Conservation (phyloP, 2,329 filamentous ascomycete species). For the Dactylella cylindrospora region DNA sequence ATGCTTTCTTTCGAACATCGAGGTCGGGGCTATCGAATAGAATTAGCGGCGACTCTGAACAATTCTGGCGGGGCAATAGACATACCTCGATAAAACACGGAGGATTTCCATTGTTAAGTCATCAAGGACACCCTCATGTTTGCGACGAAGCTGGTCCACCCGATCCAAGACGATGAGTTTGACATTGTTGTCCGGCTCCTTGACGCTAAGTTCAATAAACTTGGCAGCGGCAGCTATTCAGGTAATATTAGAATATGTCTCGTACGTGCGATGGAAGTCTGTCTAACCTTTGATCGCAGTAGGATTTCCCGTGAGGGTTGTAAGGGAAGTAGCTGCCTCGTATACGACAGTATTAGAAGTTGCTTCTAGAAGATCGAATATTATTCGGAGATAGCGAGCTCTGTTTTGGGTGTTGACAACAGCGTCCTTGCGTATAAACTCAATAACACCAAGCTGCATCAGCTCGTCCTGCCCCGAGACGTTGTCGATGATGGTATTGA, state of each 20-base stretch:
- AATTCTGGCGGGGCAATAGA: background rate
- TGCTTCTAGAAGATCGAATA: constrained; percentile 94
- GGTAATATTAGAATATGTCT: background rate
- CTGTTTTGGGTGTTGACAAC: constrained; percentile 92
- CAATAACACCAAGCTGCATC: constrained; percentile 86
- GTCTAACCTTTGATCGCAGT: constrained; percentile 79
- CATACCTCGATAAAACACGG: constrained; percentile 71
- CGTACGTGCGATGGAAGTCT: background rate
- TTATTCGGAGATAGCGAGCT: constrained; percentile 86
- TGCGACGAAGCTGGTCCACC: constrained; percentile 80
- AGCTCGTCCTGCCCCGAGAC: constrained; percentile 94
- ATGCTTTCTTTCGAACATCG: constrained; percentile 88
- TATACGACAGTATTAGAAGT: constrained; percentile 93
- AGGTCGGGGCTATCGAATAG: constrained; percentile 72
- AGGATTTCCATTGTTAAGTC: constrained; percentile 97
- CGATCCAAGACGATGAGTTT: constrained; percentile 97
- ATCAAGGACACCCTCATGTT: constrained; percentile 87
- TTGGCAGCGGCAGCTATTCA: constrained; percentile 73
- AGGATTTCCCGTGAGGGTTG: constrained; percentile 89
- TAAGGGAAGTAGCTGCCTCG: constrained; percentile 92
- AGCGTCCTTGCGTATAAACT: constrained; percentile 98
- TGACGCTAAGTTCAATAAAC: constrained; percentile 95
- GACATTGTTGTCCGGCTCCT: constrained; percentile 98
- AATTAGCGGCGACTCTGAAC: constrained; percentile 1
- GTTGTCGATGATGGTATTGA: constrained; percentile 86